Conservation (phyloP, 1,284 basidiomycete species). For the Naganishia cerealis region DNA sequence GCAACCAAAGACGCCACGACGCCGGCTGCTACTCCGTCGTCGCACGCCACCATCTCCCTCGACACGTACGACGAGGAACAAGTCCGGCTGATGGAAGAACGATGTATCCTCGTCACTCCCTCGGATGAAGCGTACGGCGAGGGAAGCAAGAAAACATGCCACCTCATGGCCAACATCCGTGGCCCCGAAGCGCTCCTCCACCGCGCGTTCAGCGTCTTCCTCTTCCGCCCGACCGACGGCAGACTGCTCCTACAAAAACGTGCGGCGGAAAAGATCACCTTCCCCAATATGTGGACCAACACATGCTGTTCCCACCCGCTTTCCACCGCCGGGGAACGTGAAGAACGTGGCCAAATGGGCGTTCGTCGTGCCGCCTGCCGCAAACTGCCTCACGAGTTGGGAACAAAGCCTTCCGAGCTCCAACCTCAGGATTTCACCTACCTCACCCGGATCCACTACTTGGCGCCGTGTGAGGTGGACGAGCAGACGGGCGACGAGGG, state of each 20-base stretch:
- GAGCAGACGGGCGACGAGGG: constrained; percentile 58
- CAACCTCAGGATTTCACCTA: constrained; percentile 88
- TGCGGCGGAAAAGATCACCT: constrained; percentile 97
- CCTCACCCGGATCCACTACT: constrained; percentile 93
- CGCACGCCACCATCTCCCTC: constrained; percentile 39
- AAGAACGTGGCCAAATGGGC: constrained; percentile 73
- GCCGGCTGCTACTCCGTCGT: background rate
- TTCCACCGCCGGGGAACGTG: constrained; percentile 71
- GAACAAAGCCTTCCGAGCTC: constrained; percentile 75
- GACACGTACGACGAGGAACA: constrained; percentile 56
- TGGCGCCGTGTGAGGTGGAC: constrained; percentile 70
- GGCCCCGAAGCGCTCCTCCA: constrained; percentile 83
- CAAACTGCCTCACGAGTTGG: constrained; percentile 95
- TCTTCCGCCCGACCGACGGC: constrained; percentile 91
- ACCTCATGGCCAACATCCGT: constrained; percentile 92
- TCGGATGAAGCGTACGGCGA: constrained; percentile 86
- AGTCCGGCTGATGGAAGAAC: constrained; percentile 88
- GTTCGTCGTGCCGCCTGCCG: constrained; percentile 85
- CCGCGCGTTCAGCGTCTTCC: constrained; percentile 95
- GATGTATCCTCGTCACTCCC: constrained; percentile 91
- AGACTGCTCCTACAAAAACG: constrained; percentile 93
- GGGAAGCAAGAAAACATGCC: constrained; percentile 91
- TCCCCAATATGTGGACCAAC: constrained; percentile 99
- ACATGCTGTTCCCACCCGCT: constrained; percentile 98
- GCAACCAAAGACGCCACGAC: background rate